Evolutionary conservation across 1,139 yeast species (phyloP).

Genomic region (Arxiozyma telluris): DNA sequence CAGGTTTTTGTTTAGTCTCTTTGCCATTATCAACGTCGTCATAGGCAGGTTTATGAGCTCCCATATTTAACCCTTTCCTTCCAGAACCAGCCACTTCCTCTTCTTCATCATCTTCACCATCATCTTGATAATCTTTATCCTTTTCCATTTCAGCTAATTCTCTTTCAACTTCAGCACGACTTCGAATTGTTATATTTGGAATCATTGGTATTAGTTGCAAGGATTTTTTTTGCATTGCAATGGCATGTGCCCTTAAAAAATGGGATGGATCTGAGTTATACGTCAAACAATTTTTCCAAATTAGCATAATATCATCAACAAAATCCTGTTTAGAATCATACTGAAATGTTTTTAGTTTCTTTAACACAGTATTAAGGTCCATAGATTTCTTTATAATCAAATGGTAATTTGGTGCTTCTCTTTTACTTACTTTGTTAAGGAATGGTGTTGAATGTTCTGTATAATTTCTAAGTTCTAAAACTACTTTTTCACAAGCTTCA

Average conservation of each 20-base stretch:
- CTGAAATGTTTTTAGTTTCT: conserved; percentile 71
- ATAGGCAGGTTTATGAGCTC: conserved; percentile 27
- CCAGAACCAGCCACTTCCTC: conserved; percentile 30
- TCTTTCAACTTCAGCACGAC: conserved; percentile 76
- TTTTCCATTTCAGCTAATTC: conserved; percentile 49
- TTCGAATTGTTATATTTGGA: conserved; percentile 78
- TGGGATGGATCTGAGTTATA: conserved; percentile 95
- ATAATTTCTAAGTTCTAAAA: conserved; percentile 76
- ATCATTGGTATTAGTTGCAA: conserved; percentile 67
- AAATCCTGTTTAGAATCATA: conserved; percentile 80
- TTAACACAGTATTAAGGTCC: conserved; percentile 93
- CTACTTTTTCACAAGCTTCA: conserved; percentile 95
- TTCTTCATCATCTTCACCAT: conserved; percentile 16
- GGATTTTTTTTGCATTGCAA: conserved; percentile 92
- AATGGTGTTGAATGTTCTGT: conserved; percentile 97
- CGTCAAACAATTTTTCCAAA: conserved; percentile 89
- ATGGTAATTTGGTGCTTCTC: conserved; percentile 96
- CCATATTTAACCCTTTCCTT: conserved; percentile 30
- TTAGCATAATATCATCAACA: conserved; percentile 86
- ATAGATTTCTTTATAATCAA: conserved; percentile 85
- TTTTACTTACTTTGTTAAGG: conserved; percentile 82
- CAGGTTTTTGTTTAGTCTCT: not conserved
- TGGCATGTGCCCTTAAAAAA: conserved; percentile 80
- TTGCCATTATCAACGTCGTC: conserved; percentile 3
- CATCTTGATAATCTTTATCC: conserved; percentile 24